These are phyloP conservation scores for Lasiodiplodia gonubiensis DNA, from an alignment of 2,329 filamentous ascomycete species.

Conservation along the genomic window DNA sequence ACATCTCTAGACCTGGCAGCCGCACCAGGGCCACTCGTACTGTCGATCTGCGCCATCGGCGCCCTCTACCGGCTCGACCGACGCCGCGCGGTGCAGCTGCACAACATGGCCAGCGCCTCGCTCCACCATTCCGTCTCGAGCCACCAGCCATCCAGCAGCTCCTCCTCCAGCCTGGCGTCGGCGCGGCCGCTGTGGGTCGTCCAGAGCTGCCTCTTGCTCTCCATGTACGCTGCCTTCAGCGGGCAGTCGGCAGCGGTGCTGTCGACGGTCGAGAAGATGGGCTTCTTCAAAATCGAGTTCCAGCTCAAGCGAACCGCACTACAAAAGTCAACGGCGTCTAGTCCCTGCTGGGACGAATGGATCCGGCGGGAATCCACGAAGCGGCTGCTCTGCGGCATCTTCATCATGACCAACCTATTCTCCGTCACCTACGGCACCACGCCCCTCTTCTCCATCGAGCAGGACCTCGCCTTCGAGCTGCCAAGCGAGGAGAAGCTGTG, in stretches of 20 bases:
- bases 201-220: conserved; percentile 39
- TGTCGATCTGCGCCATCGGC: conserved; percentile 46
- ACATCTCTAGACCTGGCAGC: conserved; percentile 38
- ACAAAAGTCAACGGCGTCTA: conserved; percentile 29
- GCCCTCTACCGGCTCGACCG: conserved; percentile 42
- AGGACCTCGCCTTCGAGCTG: conserved; percentile 44
- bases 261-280: conserved; percentile 32
- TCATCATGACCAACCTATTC: conserved; percentile 41
- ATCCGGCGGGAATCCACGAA: conserved; percentile 40
- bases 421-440: conserved; percentile 42
- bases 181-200: conserved; percentile 38
- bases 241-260: conserved; percentile 33
- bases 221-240: conserved; percentile 40
- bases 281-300: conserved; percentile 33
- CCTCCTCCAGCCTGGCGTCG: conserved; percentile 3
- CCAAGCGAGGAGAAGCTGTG: conserved; percentile 42
- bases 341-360: conserved; percentile 39
- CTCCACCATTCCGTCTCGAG: conserved; percentile 29
- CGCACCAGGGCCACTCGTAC: conserved; percentile 39
- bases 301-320: conserved; percentile 32
- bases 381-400: conserved; percentile 42
- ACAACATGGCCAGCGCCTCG: conserved; percentile 32
- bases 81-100: conserved; percentile 37
- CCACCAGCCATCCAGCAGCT: conserved; percentile 23
- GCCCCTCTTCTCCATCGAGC: conserved; percentile 40